Evolutionary conservation across 495 filamentous ascomycete species (phyloP).

Genomic region (Choiromyces venosus): DNA sequence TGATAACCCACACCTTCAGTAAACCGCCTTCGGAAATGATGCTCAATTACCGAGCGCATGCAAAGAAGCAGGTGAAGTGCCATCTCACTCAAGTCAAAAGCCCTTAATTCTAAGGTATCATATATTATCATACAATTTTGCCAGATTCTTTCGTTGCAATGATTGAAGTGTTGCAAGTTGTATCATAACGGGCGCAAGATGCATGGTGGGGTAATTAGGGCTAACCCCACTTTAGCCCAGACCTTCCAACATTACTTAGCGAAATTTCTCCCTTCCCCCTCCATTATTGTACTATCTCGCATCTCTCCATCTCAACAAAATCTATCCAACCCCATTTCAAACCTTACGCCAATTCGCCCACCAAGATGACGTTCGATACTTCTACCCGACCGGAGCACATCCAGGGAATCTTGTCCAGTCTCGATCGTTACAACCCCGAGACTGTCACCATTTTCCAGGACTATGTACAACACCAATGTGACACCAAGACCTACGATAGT

Average conservation of each 20-base stretch:
- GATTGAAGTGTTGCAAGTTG: not conserved
- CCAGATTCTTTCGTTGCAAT: not conserved
- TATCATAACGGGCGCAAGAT: not conserved
- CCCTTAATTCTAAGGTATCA: not conserved
- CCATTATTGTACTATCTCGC: not conserved
- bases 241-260: not conserved
- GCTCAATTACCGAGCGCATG: not conserved
- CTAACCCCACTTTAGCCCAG: not conserved
- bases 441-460: constrained; percentile 90
- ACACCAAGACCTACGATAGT: constrained; percentile 85
- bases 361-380: constrained; percentile 42
- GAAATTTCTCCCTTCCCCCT: not conserved
- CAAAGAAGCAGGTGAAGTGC: not conserved
- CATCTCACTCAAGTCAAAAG: not conserved
- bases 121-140: not conserved
- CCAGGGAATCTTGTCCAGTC: constrained; percentile 82
- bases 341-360: constrained; percentile 6
- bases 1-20: not conserved
- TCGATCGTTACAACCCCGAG: constrained; percentile 98
- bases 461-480: constrained; percentile 92
- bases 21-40: not conserved
- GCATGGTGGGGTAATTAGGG: not conserved
- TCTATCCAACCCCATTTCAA: not conserved
- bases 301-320: not conserved
- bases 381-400: constrained; percentile 74